These are phyloP conservation scores for Malbranchea cinnamomea DNA, from an alignment of 2,329 filamentous ascomycete species.

Conservation along the genomic window DNA sequence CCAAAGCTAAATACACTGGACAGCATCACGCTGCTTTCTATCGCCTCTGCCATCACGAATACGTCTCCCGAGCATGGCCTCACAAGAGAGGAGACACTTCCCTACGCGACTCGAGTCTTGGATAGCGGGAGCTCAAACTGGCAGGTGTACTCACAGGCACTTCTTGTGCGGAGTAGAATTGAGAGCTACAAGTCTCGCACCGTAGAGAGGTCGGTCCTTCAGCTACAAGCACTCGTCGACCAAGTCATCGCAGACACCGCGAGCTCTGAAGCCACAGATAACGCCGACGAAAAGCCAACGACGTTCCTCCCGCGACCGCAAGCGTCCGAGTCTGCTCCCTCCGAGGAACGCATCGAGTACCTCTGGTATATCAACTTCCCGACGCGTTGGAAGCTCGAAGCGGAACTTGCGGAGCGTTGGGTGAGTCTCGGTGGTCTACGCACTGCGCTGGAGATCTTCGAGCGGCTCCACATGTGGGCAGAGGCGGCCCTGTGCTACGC, in stretches of 20 bases:
- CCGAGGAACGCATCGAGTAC: constrained; percentile 62
- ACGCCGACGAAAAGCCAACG: constrained; percentile 36
- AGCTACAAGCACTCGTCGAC: constrained; percentile 88
- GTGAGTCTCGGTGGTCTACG: constrained; percentile 71
- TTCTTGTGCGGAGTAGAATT: constrained; percentile 77
- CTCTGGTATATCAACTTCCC: constrained; percentile 73
- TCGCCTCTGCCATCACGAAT: constrained; percentile 80
- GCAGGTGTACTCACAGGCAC: constrained; percentile 91
- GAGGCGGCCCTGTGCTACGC: constrained; percentile 87
- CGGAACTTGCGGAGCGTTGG: constrained; percentile 89
- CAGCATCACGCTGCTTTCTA: constrained; percentile 66
- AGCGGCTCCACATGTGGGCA: constrained; percentile 82
- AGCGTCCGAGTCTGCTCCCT: constrained; percentile 58
- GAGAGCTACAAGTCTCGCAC: constrained; percentile 80
- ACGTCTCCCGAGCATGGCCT: constrained; percentile 70
- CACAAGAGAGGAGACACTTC: constrained; percentile 83
- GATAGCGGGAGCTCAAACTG: constrained; percentile 85
- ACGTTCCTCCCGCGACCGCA: constrained; percentile 71
- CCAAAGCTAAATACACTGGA: constrained; percentile 71
- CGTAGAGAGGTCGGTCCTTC: constrained; percentile 73
- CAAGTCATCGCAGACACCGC: constrained; percentile 82
- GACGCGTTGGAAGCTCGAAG: constrained; percentile 84
- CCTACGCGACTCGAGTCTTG: constrained; percentile 78
- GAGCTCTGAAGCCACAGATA: constrained; percentile 17
- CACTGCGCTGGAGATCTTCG: constrained; percentile 90